phyloP scores from a whole-genome alignment of 306 rosid genomes.

The Pachyrhizus erosus region DNA sequence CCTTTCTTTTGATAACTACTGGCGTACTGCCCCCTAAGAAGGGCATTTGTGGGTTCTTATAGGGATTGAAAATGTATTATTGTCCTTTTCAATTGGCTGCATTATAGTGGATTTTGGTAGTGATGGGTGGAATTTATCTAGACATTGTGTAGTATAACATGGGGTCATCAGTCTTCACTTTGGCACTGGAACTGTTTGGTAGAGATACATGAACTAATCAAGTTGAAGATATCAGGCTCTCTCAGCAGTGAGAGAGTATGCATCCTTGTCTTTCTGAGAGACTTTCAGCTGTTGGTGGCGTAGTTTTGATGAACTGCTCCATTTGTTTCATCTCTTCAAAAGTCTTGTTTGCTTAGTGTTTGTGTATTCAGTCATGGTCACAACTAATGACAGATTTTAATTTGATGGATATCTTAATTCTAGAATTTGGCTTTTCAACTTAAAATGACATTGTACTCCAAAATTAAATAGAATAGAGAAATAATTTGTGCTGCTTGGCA shows the following conservation, averaged over 20 bases:
- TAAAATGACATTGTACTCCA: background rate
- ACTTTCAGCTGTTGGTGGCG: background rate
- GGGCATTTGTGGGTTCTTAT: conserved; percentile 22
- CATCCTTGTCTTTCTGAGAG: background rate
- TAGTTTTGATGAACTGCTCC: background rate
- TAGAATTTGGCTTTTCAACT: background rate
- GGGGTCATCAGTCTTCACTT: background rate
- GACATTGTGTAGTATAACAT: background rate
- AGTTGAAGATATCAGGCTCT: background rate
- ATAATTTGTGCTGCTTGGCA: background rate
- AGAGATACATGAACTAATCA: background rate
- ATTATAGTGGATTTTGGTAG: background rate
- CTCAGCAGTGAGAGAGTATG: background rate
- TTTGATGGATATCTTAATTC: background rate
- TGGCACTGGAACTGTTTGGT: background rate
- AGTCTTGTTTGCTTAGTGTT: background rate
- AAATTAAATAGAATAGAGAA: background rate
- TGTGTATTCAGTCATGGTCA: background rate
- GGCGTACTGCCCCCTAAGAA: background rate
- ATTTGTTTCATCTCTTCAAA: background rate
- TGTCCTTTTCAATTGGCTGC: conserved; percentile 21
- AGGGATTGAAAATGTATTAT: too few relatives aligned
- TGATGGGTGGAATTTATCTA: conserved; percentile 6
- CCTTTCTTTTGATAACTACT: background rate
- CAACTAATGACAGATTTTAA: background rate